phyloP scores from a whole-genome alignment of 352 stramenopile genomes.

The Globisporangium iwayamae region DNA sequence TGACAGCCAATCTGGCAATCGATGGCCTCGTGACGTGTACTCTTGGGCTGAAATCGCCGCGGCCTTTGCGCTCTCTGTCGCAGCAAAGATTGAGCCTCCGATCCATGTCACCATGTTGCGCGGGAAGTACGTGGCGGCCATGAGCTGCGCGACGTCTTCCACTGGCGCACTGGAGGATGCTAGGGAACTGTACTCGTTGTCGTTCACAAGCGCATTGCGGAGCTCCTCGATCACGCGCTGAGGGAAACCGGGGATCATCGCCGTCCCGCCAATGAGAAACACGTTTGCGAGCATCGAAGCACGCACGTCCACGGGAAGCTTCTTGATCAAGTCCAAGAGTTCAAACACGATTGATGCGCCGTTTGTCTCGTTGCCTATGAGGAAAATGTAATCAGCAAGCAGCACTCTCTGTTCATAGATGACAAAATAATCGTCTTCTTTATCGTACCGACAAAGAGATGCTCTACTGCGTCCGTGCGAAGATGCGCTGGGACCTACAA shows the following conservation, averaged over 20 bases:
- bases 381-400: not conserved
- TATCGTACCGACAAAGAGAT: conserved; percentile 39
- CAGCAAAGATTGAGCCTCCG: conserved; percentile 70
- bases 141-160: conserved; percentile 28
- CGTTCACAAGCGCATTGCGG: conserved; percentile 25
- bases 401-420: not conserved
- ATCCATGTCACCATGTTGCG: conserved; percentile 76
- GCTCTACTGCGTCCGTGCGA: conserved; percentile 39
- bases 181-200: conserved; percentile 34
- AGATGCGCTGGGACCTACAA: conserved; percentile 36
- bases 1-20: conserved; percentile 60
- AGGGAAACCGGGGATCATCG: conserved; percentile 75
- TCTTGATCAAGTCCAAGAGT: conserved; percentile 51
- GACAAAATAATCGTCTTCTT: not conserved
- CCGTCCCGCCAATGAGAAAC: conserved; percentile 64
- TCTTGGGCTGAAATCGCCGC: conserved; percentile 50
- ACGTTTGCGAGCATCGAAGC: conserved; percentile 67
- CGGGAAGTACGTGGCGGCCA: conserved; percentile 52
- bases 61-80: conserved; percentile 43
- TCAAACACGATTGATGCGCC: conserved; percentile 50
- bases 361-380: conserved; percentile 30
- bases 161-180: conserved; percentile 18
- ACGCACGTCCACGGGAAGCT: conserved; percentile 61
- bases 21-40: conserved; percentile 32
- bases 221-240: conserved; percentile 51